A percentile compares a stretch with the other conserved stretches of the same genome.
phyloP scores from a whole-genome alignment of 2,329 filamentous ascomycete species.

The Colletotrichum chlorophyti region DNA sequence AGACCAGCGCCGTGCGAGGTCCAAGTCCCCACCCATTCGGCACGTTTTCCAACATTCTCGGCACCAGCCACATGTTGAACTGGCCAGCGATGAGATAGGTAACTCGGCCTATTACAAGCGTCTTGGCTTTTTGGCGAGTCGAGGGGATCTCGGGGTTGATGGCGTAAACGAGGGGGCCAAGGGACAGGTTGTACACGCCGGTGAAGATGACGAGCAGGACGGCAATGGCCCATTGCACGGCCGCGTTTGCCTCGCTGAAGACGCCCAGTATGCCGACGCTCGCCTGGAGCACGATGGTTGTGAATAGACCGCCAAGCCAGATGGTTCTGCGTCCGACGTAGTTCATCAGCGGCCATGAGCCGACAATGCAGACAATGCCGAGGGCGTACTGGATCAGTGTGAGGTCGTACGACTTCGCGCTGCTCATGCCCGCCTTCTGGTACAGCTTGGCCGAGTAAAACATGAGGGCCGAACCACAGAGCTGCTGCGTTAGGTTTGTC shows the following conservation, averaged over 20 bases:
- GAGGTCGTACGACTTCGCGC: conserved; percentile 50
- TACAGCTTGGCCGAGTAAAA: conserved; percentile 60
- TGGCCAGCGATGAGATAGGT: conserved; percentile 29
- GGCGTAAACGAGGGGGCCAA: conserved; percentile 47
- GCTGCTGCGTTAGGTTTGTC: conserved; percentile 60
- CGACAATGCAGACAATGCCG: conserved; percentile 50
- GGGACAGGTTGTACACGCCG: conserved; percentile 49
- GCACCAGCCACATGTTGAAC: conserved; percentile 31
- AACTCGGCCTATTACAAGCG: conserved; percentile 30
- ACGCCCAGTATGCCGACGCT: conserved; percentile 41
- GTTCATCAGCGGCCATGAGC: conserved; percentile 49
- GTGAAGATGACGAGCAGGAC: conserved; percentile 46
- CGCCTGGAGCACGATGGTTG: conserved; percentile 43
- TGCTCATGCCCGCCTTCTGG: conserved; percentile 53
- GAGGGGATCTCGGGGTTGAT: conserved; percentile 48
- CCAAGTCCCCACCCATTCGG: conserved; percentile 31
- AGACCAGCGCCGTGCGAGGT: conserved; percentile 30
- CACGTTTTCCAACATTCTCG: conserved; percentile 30
- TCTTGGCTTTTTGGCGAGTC: conserved; percentile 32
- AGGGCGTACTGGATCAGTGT: conserved; percentile 48
- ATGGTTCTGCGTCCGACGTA: conserved; percentile 49
- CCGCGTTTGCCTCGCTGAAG: conserved; percentile 29
- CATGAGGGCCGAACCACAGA: conserved; percentile 59
- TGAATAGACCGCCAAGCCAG: conserved; percentile 47
- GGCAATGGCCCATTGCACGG: conserved; percentile 42